Evolutionary conservation across 2,329 filamentous ascomycete species (phyloP), one percentile per base, ranked within the genome.

Genomic region (Tricladium varicosporioides): DNA sequence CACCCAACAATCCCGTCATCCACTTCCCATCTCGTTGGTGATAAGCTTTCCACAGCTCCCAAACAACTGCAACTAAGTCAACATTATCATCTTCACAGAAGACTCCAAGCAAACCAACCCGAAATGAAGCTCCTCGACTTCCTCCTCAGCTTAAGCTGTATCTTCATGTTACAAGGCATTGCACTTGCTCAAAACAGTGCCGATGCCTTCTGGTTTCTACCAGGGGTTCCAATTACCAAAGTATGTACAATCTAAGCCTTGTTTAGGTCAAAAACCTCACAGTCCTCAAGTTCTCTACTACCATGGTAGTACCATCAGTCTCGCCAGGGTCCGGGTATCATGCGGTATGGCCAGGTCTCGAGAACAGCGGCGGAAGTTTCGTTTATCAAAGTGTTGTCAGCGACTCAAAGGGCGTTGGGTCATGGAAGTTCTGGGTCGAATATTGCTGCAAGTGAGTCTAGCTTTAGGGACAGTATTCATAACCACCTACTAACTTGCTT

Each of bases 391-490:
- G 54, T 27, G 60, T 60, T 13, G 46, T 65, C 18, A 60, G 53
- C 33, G 61, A 65, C 45, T 60, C 60, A 7, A 60, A 60, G n/a
- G 49, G 49, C 5, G 27, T 57, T 18, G 64, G 64, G 13, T 47
- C 57, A 16, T 64, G 61, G 61, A 31, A 59, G 15, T 63, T 65
- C 51, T 65, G 57, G 46, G 60, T 65, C 15, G 63, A 65, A 40
- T 63, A 63, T 46, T 63, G 60, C 42, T 65, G 63, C 61, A 61
- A 61, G 61, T 65, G 56, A 56, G 60, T 15, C 16, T 10, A 14
- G 5, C 19, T 2, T 27, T 2, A 10, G n/a, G 36, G 36, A 4
- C 4, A 10, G 22, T 27, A 7, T 27, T 7, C 9, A 40, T 40
- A 10, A n/a, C 11, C 27, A 11, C n/a, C 48, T 13, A 31, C 54